A percentile compares a stretch with the other conserved stretches of the same genome.
These are phyloP conservation scores for Xylariaceae sp. DNA, from an alignment of 2,329 filamentous ascomycete genomes.

Conservation along the genomic window DNA sequence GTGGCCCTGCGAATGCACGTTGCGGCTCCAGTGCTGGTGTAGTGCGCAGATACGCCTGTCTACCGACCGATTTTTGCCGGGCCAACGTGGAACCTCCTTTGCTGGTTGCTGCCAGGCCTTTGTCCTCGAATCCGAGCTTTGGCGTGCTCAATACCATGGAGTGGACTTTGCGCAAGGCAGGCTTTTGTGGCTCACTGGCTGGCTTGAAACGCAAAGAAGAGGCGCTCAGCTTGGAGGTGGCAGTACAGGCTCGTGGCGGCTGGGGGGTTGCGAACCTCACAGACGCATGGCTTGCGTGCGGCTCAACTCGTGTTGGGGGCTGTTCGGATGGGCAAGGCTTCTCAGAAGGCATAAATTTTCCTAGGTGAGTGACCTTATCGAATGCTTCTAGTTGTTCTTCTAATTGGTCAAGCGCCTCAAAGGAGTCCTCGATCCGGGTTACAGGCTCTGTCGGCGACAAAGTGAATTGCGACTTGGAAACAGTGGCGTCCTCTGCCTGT, in stretches of 20 bases:
- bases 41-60: slow-evolving; percentile 50
- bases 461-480: slow-evolving; percentile 33
- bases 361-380: slow-evolving; percentile 26
- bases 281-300: slow-evolving; percentile 9
- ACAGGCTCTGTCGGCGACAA: slow-evolving; percentile 30
- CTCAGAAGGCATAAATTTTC: slow-evolving; percentile 18
- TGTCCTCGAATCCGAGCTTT: slow-evolving; percentile 24
- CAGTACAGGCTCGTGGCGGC: slow-evolving; percentile 16
- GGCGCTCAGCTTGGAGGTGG: slow-evolving; percentile 31
- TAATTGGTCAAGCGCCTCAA: slow-evolving; percentile 56
- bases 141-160: slow-evolving; percentile 35
- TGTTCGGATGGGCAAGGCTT: slow-evolving; percentile 9
- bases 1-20: slow-evolving; percentile 52
- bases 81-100: slow-evolving; percentile 38
- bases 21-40: slow-evolving; percentile 56
- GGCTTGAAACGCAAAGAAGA: slow-evolving; percentile 40
- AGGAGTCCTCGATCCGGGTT: slow-evolving; percentile 56
- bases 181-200: slow-evolving; percentile 29
- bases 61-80: slow-evolving; percentile 42
- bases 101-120: slow-evolving; percentile 20
- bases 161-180: slow-evolving; percentile 38
- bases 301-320: slow-evolving; percentile 9
- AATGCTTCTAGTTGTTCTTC: slow-evolving; percentile 58
- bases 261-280: slow-evolving; percentile 25
- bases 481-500: slow-evolving; percentile 28